Evolutionary conservation across 192 early-diverging fungal genomes (phyloP).

Genomic region (Cladochytrium replicatum): DNA sequence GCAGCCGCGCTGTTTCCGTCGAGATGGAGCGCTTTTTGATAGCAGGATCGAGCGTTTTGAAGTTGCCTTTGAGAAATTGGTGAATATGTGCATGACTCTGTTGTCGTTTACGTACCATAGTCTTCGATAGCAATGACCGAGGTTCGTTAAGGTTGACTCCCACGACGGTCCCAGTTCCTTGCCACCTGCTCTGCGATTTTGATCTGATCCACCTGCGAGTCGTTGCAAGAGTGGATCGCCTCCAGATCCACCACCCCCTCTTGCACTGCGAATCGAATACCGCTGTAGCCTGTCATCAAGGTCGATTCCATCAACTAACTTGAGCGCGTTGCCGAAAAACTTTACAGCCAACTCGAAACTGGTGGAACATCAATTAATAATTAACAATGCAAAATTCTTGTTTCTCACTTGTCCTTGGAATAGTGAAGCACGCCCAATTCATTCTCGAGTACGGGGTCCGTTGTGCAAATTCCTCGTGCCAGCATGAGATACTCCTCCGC

Average conservation of each 20-base stretch:
- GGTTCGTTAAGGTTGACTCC: constrained; percentile 55
- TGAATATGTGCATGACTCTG: not conserved
- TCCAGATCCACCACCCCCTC: constrained; percentile 21
- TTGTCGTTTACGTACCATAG: constrained; percentile 33
- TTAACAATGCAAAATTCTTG: not conserved
- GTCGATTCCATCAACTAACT: constrained; percentile 37
- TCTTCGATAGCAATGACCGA: constrained; percentile 55
- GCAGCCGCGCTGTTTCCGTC: constrained; percentile 35
- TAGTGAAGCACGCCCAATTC: constrained; percentile 62
- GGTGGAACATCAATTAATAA: not conserved
- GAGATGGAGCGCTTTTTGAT: constrained; percentile 26
- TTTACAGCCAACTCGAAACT: constrained; percentile 46
- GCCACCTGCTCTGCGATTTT: too few relatives aligned
- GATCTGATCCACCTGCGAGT: too few relatives aligned
- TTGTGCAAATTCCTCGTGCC: constrained; percentile 39
- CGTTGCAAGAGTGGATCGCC: too few relatives aligned
- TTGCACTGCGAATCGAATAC: not conserved
- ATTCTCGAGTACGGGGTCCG: constrained; percentile 60
- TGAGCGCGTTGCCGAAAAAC: constrained; percentile 42
- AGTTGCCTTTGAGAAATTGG: constrained; percentile 21
- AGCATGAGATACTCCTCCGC: constrained; percentile 51
- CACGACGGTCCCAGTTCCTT: too few relatives aligned
- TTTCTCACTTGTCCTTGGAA: constrained; percentile 30
- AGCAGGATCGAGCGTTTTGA: constrained; percentile 22
- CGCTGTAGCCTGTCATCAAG: not conserved